Evolutionary conservation across 176 grass and related monocot species (phyloP).

Genomic region (Phragmites australis): DNA sequence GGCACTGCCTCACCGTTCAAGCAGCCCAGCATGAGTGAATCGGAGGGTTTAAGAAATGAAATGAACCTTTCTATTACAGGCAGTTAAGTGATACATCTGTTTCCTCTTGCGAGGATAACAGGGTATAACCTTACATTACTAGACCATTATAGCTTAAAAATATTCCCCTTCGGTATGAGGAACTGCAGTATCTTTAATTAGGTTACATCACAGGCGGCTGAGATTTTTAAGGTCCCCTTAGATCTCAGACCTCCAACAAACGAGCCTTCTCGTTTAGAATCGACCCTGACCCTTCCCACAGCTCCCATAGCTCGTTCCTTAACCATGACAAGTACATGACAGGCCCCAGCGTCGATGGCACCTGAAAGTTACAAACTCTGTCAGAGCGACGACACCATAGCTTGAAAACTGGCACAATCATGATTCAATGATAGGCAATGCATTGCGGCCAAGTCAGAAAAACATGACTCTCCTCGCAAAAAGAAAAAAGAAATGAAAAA

Average conservation of each 20-base stretch:
- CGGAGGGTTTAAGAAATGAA: background rate
- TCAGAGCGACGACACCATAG: background rate
- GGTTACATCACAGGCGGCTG: constrained; percentile 16
- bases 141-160: constrained; percentile 37
- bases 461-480: too few relatives aligned
- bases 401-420: background rate
- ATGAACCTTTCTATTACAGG: constrained; percentile 29
- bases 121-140: constrained; percentile 30
- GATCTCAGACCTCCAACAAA: constrained; percentile 66
- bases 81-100: constrained; percentile 5
- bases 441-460: background rate
- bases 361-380: constrained; percentile 46
- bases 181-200: constrained; percentile 22
- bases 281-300: constrained; percentile 73
- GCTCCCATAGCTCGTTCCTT: constrained; percentile 80
- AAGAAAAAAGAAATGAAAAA: too few relatives aligned
- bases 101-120: constrained; percentile 40
- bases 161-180: constrained; percentile 27
- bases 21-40: background rate
- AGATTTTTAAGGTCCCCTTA: background rate
- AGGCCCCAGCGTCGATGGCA: constrained; percentile 85
- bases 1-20: background rate
- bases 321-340: constrained; percentile 85
- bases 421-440: background rate
- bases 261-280: constrained; percentile 75